Evolutionary conservation across 2,329 filamentous ascomycete genomes (phyloP).

Genomic region (Exophiala xenobiotica): DNA sequence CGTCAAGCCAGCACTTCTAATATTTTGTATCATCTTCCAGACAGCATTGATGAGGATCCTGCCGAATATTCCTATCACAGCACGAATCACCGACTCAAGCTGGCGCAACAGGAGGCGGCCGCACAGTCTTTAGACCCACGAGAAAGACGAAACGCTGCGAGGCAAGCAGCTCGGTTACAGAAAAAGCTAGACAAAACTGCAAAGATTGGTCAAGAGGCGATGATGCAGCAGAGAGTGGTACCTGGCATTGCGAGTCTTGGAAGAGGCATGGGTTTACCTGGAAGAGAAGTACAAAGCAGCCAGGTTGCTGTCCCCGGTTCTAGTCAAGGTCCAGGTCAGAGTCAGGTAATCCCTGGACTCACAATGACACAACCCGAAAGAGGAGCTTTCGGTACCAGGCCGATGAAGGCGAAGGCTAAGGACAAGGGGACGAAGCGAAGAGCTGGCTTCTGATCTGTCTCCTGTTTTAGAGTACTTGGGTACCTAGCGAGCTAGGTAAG

Average conservation of each 20-base stretch:
- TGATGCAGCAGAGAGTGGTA: constrained; percentile 14
- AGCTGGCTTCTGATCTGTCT: constrained; percentile 24
- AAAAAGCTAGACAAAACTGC: constrained; percentile 16
- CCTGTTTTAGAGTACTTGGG: not conserved
- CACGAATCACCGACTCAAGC: constrained; percentile 16
- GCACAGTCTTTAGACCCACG: constrained; percentile 20
- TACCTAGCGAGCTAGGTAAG: not conserved
- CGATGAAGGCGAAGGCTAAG: constrained; percentile 11
- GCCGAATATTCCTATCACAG: constrained; percentile 22
- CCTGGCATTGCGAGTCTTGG: constrained; percentile 12
- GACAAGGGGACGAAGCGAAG: constrained; percentile 16
- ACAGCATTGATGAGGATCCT: constrained; percentile 20
- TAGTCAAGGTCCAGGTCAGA: constrained; percentile 14
- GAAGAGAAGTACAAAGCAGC: constrained; percentile 25
- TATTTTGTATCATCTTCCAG: constrained; percentile 18
- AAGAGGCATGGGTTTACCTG: constrained; percentile 5
- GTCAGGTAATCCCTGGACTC: constrained; percentile 10
- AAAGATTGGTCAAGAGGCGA: constrained; percentile 13
- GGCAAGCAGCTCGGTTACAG: constrained; percentile 13
- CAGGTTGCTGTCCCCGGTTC: constrained; percentile 13
- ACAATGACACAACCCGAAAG: constrained; percentile 28
- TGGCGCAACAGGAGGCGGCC: constrained; percentile 18
- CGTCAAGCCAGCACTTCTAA: constrained; percentile 6
- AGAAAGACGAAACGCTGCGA: constrained; percentile 17
- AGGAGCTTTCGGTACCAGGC: constrained; percentile 25